Evolutionary conservation across 495 filamentous ascomycete genomes (phyloP).

Genomic region (Corynascus novoguineensis): DNA sequence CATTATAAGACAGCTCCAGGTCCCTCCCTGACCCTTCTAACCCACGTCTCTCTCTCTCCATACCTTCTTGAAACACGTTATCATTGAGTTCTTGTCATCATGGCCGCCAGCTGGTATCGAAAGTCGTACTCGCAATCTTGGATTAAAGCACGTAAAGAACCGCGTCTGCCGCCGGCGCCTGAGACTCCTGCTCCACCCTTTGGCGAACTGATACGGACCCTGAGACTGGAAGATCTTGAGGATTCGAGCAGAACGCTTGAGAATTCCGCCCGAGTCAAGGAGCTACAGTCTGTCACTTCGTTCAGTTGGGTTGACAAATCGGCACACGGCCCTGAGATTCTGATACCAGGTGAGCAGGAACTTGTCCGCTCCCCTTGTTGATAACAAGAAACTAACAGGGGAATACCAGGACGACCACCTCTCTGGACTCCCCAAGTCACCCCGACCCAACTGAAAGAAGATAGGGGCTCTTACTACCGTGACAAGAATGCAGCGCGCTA

Average conservation of each 20-base stretch:
- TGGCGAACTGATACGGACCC: constrained; percentile 25
- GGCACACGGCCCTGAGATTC: constrained; percentile 3
- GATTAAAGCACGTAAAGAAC: too few relatives aligned
- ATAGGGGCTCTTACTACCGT: constrained; percentile 51
- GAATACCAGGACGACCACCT: constrained; percentile 48
- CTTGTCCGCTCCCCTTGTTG: neutral
- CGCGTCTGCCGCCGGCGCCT: too few relatives aligned
- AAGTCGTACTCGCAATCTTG: too few relatives aligned
- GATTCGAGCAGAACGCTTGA: neutral
- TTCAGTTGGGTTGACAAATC: constrained; percentile 24
- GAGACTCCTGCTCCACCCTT: too few relatives aligned
- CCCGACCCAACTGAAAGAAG: constrained; percentile 38
- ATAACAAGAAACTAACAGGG: neutral
- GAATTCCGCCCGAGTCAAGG: neutral
- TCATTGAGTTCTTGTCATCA: too few relatives aligned
- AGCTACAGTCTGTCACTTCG: constrained; percentile 12
- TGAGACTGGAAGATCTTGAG: constrained; percentile 4
- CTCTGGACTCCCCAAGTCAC: constrained; percentile 49
- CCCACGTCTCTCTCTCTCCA: too few relatives aligned
- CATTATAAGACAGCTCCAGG: too few relatives aligned
- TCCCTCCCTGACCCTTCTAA: too few relatives aligned
- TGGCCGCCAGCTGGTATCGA: too few relatives aligned
- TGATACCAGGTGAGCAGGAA: constrained; percentile 20
- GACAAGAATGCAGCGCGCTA: constrained; percentile 59
- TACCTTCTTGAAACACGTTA: too few relatives aligned